Evolutionary conservation across 2,329 filamentous ascomycete species (phyloP).

Genomic region (Colletotrichum salicis): DNA sequence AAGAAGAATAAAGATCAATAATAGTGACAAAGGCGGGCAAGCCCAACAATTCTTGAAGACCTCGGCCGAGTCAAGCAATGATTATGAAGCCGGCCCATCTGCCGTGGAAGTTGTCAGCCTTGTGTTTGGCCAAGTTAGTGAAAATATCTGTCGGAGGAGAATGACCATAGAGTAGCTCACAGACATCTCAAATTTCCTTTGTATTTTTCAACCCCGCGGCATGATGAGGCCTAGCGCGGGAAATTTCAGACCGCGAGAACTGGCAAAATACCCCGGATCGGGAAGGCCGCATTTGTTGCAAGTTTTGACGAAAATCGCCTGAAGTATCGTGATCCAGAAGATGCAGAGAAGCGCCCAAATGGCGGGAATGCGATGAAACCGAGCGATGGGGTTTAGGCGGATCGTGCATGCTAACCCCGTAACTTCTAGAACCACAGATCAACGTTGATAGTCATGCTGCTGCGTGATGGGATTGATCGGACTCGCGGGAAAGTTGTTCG

Average conservation of each 20-base stretch:
- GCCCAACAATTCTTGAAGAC: neutral
- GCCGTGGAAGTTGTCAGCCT: neutral
- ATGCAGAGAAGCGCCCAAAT: neutral
- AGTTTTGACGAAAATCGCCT: neutral
- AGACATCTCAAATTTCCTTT: neutral
- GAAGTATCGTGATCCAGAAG: neutral
- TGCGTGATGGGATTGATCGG: neutral
- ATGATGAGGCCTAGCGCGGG: neutral
- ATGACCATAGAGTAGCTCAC: neutral
- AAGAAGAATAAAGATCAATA: neutral
- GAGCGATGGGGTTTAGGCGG: neutral
- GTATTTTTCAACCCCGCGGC: neutral
- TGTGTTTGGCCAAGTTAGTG: neutral
- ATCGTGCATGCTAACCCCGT: neutral
- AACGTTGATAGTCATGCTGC: neutral
- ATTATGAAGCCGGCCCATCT: neutral
- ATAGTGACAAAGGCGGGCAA: neutral
- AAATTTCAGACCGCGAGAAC: neutral
- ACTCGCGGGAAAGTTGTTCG: neutral
- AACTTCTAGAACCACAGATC: neutral
- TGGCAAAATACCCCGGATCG: neutral
- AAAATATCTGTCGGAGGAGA: neutral
- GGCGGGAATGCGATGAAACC: neutral
- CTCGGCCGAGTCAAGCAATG: neutral
- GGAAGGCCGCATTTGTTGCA: neutral